Evolutionary conservation across 768 basidiomycete species (phyloP).

Genomic region (Trametes maxima): DNA sequence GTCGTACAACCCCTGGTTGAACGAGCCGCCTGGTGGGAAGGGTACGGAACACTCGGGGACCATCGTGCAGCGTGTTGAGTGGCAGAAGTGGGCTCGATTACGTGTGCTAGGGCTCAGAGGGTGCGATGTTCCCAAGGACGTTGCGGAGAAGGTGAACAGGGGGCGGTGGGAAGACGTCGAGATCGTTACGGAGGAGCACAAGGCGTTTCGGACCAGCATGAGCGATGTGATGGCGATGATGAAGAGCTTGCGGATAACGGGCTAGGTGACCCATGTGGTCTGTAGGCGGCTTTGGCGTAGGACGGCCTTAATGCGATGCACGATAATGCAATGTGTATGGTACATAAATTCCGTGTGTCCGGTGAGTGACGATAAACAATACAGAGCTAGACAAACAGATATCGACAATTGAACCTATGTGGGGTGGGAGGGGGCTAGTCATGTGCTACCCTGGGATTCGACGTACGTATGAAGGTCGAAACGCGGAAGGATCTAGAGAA

Average conservation of each 20-base stretch:
- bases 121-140: conserved; percentile 48
- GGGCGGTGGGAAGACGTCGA: conserved; percentile 68
- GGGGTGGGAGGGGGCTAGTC: background rate
- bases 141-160: conserved; percentile 52
- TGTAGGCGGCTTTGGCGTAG: background rate
- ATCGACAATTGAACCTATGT: background rate
- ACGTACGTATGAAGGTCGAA: conserved; percentile 48
- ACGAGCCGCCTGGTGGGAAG: conserved; percentile 11
- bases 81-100: conserved; percentile 58
- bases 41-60: conserved; percentile 34
- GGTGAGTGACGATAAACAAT: background rate
- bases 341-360: conserved; percentile 6
- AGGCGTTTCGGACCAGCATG: conserved; percentile 7
- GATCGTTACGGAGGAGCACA: conserved; percentile 37
- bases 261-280: background rate
- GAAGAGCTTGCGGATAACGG: conserved; percentile 14
- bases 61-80: conserved; percentile 54
- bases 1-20: conserved; percentile 63
- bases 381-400: conserved; percentile 1
- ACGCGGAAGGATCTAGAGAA: conserved; percentile 44
- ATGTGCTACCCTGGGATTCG: conserved; percentile 5
- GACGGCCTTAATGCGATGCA: background rate
- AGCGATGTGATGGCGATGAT: conserved; percentile 16
- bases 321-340: background rate
- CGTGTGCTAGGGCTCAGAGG: conserved; percentile 57